A percentile compares a stretch with the other conserved stretches of the same genome.
Conservation (phyloP, 352 stramenopile genomes). For the Phytophthora meadii region DNA sequence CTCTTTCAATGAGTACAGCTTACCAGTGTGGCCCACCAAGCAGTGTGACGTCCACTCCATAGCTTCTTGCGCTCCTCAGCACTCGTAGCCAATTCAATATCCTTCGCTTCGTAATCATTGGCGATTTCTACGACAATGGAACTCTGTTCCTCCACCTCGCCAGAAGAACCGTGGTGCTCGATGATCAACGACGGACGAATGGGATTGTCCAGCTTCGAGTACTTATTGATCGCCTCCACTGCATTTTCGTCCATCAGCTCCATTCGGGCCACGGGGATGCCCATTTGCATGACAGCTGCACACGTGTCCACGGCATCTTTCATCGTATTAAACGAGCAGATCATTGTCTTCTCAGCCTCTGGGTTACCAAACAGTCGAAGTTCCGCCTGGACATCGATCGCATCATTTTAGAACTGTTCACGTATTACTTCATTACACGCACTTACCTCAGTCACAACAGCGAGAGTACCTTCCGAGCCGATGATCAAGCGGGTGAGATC, state of each 20-base stretch:
- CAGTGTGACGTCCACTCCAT: conserved; percentile 79
- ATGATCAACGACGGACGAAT: conserved; percentile 93
- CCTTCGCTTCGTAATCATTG: conserved; percentile 75
- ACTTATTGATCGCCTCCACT: conserved; percentile 80
- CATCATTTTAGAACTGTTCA: conserved; percentile 4
- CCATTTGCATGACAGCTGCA: conserved; percentile 83
- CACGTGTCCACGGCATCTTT: conserved; percentile 83
- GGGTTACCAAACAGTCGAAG: conserved; percentile 94
- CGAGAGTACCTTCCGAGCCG: conserved; percentile 95
- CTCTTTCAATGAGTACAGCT: conserved; percentile 8
- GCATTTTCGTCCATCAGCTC: conserved; percentile 86
- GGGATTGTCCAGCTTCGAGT: conserved; percentile 76
- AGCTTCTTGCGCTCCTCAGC: conserved; percentile 80
- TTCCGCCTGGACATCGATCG: conserved; percentile 54
- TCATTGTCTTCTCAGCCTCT: conserved; percentile 88
- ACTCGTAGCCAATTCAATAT: conserved; percentile 76
- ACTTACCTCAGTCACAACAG: conserved; percentile 93
- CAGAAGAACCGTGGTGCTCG: conserved; percentile 88
- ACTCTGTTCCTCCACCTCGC: conserved; percentile 88
- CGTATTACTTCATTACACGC: background rate
- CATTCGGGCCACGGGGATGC: conserved; percentile 86
- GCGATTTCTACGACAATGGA: conserved; percentile 85
- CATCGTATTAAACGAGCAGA: conserved; percentile 93
- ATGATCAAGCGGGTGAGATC: conserved; percentile 95
- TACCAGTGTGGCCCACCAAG: conserved; percentile 85